Conservation (phyloP, 306 rosid species). For the Glycyrrhiza uralensis region DNA sequence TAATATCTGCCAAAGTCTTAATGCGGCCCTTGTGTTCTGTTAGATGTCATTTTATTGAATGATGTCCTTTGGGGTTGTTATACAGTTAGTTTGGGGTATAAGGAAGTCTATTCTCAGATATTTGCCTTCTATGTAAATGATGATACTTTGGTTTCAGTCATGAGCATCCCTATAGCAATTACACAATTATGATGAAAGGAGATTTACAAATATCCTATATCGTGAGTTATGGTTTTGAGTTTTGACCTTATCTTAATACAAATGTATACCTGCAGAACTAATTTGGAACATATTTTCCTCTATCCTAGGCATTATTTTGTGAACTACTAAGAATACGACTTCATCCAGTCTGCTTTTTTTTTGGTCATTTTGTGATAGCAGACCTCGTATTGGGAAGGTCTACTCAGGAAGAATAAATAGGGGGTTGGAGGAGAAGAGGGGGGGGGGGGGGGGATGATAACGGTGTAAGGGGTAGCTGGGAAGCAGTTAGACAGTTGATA, state of each 20-base stretch:
- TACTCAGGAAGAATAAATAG: too few species aligned
- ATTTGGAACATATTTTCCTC: not conserved
- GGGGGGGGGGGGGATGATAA: too few species aligned
- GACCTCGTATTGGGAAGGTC: too few species aligned
- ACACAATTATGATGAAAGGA: not conserved
- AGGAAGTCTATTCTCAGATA: not conserved
- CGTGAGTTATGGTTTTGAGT: not conserved
- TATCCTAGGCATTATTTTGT: conserved; percentile 4
- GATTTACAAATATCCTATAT: not conserved
- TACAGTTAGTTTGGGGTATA: not conserved
- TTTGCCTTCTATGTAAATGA: not conserved
- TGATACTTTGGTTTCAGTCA: not conserved
- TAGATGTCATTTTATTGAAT: conserved; percentile 14
- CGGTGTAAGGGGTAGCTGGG: too few species aligned
- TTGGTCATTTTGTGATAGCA: too few species aligned
- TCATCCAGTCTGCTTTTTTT: conserved; percentile 2
- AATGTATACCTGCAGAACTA: not conserved
- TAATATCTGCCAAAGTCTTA: not conserved
- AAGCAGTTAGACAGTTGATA: too few species aligned
- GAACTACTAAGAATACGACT: not conserved
- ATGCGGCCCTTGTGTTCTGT: not conserved
- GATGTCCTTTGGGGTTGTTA: not conserved
- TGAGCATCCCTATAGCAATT: not conserved
- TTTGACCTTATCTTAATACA: too few species aligned
- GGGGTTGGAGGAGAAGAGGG: too few species aligned